phyloP scores from a whole-genome alignment of 108 stramenopile species.

The Skeletonema marinoi region DNA sequence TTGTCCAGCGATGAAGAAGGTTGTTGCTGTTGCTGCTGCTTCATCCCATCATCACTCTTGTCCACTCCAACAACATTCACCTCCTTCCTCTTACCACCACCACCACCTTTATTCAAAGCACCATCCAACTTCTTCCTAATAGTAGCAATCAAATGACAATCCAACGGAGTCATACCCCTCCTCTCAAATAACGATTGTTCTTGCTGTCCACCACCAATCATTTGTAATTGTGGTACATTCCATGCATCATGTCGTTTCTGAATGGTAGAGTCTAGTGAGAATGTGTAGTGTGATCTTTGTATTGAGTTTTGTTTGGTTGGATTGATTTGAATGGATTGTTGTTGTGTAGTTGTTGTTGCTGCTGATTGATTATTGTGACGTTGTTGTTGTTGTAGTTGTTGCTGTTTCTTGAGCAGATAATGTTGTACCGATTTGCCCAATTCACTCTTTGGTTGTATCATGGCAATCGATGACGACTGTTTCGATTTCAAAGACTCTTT shows the following conservation, averaged over 20 bases:
- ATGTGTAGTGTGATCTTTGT: constrained; percentile 32
- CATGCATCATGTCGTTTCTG: constrained; percentile 32
- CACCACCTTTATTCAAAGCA: background rate
- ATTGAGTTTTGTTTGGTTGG: constrained; percentile 37
- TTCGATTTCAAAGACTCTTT: background rate
- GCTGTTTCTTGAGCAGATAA: constrained; percentile 19
- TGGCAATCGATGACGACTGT: background rate
- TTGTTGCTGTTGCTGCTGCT: background rate
- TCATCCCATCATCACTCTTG: background rate
- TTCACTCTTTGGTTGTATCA: constrained; percentile 27
- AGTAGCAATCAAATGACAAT: constrained; percentile 28
- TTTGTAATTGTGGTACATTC: constrained; percentile 34
- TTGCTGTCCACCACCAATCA: background rate
- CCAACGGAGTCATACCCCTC: constrained; percentile 19
- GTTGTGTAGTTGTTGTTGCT: background rate
- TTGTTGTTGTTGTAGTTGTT: constrained; percentile 3
- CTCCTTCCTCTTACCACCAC: background rate
- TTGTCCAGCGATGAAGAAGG: background rate
- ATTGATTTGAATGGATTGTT: constrained; percentile 17
- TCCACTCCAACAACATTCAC: background rate
- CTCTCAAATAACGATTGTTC: background rate
- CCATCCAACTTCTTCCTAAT: constrained; percentile 31
- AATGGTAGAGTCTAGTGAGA: constrained; percentile 40
- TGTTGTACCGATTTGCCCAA: constrained; percentile 24
- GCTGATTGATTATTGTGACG: background rate